These are phyloP conservation scores for Babjeviella inositovora DNA, from an alignment of 805 yeast genomes.

Conservation along the genomic window DNA sequence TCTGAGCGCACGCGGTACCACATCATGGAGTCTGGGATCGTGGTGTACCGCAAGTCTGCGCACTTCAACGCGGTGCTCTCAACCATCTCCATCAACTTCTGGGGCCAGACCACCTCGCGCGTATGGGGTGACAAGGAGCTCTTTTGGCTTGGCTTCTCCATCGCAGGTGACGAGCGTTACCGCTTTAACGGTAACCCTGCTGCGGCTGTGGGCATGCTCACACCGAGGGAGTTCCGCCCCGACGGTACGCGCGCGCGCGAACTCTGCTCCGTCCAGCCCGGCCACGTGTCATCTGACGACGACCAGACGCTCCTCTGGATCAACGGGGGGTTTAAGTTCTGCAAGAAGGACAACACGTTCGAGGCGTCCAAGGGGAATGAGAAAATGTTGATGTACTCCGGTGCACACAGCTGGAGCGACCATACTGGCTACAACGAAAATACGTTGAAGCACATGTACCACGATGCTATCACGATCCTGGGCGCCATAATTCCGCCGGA, in stretches of 20 bases:
- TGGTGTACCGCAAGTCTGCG: slow-evolving; percentile 5
- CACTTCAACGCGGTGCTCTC: slow-evolving; percentile 2
- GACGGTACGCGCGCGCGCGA: too few relatives aligned
- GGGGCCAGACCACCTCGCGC: background rate
- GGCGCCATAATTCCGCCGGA: too few relatives aligned
- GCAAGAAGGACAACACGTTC: too few relatives aligned
- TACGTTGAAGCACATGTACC: too few relatives aligned
- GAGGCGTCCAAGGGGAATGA: too few relatives aligned
- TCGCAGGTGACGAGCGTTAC: slow-evolving; percentile 5
- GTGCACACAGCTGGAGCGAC: too few relatives aligned
- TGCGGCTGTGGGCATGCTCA: slow-evolving; percentile 6
- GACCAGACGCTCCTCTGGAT: slow-evolving; percentile 40
- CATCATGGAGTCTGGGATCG: slow-evolving; percentile 9
- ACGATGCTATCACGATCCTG: too few relatives aligned
- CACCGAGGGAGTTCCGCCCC: too few relatives aligned
- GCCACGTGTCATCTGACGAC: slow-evolving; percentile 36
- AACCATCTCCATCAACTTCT: background rate
- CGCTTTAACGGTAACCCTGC: slow-evolving; percentile 6
- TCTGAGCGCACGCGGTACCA: too few relatives aligned
- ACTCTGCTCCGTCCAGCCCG: slow-evolving; percentile 49
- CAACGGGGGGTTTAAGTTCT: slow-evolving; percentile 54
- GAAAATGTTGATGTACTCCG: too few relatives aligned
- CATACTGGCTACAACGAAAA: too few relatives aligned
- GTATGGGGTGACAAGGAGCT: slow-evolving; percentile 8
- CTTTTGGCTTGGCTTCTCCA: slow-evolving; percentile 9